Evolutionary conservation across 371 early-diverging fungal species (phyloP), one percentile per base, ranked within the genome.

Genomic region (Circinella minor): DNA sequence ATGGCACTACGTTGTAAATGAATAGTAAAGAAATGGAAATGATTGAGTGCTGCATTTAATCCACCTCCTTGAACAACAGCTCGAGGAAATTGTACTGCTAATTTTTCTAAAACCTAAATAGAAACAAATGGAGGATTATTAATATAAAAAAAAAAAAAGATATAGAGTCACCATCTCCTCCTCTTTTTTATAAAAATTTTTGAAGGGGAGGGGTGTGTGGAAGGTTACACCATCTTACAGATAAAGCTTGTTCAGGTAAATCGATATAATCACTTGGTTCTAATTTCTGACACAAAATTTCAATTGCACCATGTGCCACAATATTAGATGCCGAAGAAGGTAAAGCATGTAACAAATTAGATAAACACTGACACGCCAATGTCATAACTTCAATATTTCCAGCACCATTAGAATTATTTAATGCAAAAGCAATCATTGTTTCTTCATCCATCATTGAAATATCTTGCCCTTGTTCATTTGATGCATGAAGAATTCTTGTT

Each of bases 231-330:
- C 2, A 27, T 1, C 27, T 81, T 73, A 91, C 91, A 46, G 82
- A 77, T 55, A 96, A 78, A 0, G 93, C 93, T 73, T 91, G 91
- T 74, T 97, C 97, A 3, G 95, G 96, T 60, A 96, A 77, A 68
- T 96, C 96, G 61, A 96, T 94, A 68, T 92, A 95, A 70, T 94
- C 91, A 55, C 96, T 89, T 55, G 91, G 88, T 59, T 86, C 78
- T 43, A 96, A 77, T 71, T 94, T 93, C 46, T 82, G 78, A 47
- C 94, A 90, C 10, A 97, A 80, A 0, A 90, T 89, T 18, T 81
- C 77, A 1, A 94, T 83, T 5, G 90, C 93, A 1, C 89, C 90
- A 54, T 86, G 80, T 11, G 87, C 85, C 4, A 91, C 85, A 43
- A 92, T 77, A 34, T 79, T 82, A 0, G 85, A 78, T 4, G 88